A percentile compares a stretch with the other conserved stretches of the same genome.
Conservation (phyloP, 2,329 filamentous ascomycete genomes). For the Capronia epimyces region DNA sequence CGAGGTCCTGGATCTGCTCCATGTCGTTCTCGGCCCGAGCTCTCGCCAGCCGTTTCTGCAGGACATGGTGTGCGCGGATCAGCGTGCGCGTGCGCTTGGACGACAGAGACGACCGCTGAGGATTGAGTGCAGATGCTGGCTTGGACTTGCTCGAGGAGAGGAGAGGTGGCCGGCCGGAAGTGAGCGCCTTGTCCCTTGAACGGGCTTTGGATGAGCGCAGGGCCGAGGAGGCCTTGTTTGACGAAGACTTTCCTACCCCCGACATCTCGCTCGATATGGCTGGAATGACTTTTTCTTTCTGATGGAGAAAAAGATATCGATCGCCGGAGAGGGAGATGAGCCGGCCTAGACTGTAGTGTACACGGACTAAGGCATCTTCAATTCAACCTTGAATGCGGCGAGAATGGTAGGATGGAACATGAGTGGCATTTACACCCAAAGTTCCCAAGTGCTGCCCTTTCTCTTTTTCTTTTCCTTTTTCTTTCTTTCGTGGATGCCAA, state of each 20-base stretch:
- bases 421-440: too few relatives aligned
- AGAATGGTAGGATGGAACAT: too few relatives aligned
- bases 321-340: too few relatives aligned
- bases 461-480: too few relatives aligned
- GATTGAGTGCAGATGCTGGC: background rate
- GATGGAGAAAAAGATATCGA: too few relatives aligned
- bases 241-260: too few relatives aligned
- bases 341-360: too few relatives aligned
- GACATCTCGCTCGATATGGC: too few relatives aligned
- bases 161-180: slow-evolving; percentile 21
- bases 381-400: too few relatives aligned
- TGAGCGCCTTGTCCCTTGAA: slow-evolving; percentile 11
- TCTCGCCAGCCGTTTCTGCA: slow-evolving; percentile 52
- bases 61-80: slow-evolving; percentile 55
- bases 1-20: slow-evolving; percentile 40
- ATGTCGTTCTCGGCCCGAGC: slow-evolving; percentile 46
- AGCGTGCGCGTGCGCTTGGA: slow-evolving; percentile 54
- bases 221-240: background rate
- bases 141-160: slow-evolving; percentile 2
- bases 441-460: too few relatives aligned
- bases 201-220: background rate
- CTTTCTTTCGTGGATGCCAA: background rate
- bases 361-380: too few relatives aligned
- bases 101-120: slow-evolving; percentile 33
- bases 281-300: too few relatives aligned